Conservation (phyloP, 1,139 yeast genomes). For the Hyphopichia buzzinii region DNA sequence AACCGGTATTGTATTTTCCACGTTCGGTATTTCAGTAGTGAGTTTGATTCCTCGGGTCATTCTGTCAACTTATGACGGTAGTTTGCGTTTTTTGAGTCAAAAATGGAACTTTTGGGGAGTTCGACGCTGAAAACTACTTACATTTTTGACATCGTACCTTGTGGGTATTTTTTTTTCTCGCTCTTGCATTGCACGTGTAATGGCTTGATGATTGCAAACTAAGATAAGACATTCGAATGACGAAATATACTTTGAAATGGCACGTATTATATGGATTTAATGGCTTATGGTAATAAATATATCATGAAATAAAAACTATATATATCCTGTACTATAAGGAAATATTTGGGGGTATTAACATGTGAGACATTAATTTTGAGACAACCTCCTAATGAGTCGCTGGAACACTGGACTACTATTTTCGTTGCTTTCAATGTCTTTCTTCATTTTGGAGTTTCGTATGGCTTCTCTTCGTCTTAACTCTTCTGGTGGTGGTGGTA, state of each 20-base stretch:
- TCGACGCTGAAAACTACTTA: no score
- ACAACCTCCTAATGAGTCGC: conserved; percentile 40
- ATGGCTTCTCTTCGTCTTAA: conserved; percentile 45
- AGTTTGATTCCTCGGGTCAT: conserved; percentile 12
- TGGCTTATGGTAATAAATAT: no score
- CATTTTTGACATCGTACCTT: no score
- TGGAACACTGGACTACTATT: conserved; percentile 40
- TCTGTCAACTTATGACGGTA: no score
- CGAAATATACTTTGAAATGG: no score
- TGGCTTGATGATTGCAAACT: background rate
- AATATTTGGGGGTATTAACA: no score
- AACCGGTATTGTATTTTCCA: conserved; percentile 41
- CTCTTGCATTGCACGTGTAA: background rate
- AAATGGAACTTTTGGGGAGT: no score
- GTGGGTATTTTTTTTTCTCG: background rate
- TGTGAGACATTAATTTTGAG: conserved; percentile 20
- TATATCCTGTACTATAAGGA: no score
- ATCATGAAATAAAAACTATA: no score
- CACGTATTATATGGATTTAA: no score
- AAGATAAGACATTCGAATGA: no score
- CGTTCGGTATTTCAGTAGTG: conserved; percentile 35
- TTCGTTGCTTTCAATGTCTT: conserved; percentile 43
- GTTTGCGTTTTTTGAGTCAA: no score
- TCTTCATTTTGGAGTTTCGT: conserved; percentile 36
- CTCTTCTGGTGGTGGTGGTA: conserved; percentile 81